Conservation (phyloP, 352 stramenopile genomes). For the Globisporangium uncinulatum region DNA sequence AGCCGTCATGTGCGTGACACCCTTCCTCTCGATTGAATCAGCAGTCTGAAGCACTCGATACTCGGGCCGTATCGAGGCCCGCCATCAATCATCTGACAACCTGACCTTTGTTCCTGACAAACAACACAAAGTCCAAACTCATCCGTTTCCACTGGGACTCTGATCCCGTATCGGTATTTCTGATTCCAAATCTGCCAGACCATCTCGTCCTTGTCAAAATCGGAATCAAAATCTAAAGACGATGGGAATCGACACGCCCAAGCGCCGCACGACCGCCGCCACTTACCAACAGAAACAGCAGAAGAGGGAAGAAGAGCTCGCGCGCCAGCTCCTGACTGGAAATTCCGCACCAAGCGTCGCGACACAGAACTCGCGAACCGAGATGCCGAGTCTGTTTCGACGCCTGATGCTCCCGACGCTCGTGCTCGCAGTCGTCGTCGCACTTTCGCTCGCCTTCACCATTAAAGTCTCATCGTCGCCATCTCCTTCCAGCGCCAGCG, state of each 20-base stretch:
- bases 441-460: conserved; percentile 7
- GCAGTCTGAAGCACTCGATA: no score
- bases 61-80: no score
- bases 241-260: conserved; percentile 10
- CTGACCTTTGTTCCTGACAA: no score
- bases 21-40: no score
- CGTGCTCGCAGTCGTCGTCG: conserved; percentile 16
- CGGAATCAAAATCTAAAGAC: background rate
- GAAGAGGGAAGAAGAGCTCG: background rate
- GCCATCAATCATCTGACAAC: no score
- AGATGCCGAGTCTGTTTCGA: conserved; percentile 29
- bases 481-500: conserved; percentile 10
- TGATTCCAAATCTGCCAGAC: no score
- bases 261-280: background rate
- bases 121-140: no score
- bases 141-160: no score
- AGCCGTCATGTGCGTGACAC: no score
- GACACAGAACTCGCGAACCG: conserved; percentile 9
- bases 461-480: background rate
- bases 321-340: background rate
- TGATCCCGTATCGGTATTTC: no score
- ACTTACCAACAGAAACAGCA: conserved; percentile 1
- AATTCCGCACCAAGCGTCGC: conserved; percentile 8
- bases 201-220: no score
- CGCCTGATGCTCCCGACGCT: conserved; percentile 22